phyloP scores from a whole-genome alignment of 2,329 filamentous ascomycete genomes.

The Ophiostoma ulmi region DNA sequence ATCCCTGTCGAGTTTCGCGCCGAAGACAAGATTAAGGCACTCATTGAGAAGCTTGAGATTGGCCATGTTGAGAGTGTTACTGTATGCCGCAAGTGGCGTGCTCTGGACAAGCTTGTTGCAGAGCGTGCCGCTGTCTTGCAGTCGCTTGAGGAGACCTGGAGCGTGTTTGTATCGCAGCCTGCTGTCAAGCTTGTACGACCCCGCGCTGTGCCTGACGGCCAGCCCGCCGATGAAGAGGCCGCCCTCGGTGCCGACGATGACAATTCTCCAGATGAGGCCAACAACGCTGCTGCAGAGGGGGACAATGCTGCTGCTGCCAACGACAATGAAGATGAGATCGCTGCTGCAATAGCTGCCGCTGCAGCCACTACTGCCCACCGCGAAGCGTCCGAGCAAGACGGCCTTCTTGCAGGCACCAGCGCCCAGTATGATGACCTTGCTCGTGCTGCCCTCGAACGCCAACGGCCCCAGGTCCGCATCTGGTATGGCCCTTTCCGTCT shows the following conservation, averaged over 20 bases:
- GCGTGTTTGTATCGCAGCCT: constrained; percentile 60
- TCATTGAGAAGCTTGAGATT: constrained; percentile 82
- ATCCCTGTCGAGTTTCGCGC: constrained; percentile 75
- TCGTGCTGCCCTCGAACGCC: constrained; percentile 35
- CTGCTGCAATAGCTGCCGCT: neutral
- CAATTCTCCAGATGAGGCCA: neutral
- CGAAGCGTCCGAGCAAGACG: constrained; percentile 48
- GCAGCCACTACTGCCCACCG: neutral
- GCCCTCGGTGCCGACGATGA: neutral
- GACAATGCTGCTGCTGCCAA: neutral
- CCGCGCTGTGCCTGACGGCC: constrained; percentile 30
- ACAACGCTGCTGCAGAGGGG: neutral
- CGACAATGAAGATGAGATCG: neutral
- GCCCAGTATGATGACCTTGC: constrained; percentile 34
- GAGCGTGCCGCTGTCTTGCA: constrained; percentile 61
- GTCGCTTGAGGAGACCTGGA: constrained; percentile 78
- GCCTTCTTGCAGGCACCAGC: constrained; percentile 48
- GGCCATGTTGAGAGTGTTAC: constrained; percentile 85
- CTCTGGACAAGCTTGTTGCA: constrained; percentile 69
- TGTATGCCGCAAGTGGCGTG: constrained; percentile 79
- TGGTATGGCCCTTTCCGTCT: constrained; percentile 74
- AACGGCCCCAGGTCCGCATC: constrained; percentile 64
- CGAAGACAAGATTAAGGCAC: constrained; percentile 75
- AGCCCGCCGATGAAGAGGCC: constrained; percentile 31
- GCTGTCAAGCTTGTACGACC: constrained; percentile 32